Conservation (phyloP, 2,329 filamentous ascomycete species). For the Drechslerella coelobrocha region DNA sequence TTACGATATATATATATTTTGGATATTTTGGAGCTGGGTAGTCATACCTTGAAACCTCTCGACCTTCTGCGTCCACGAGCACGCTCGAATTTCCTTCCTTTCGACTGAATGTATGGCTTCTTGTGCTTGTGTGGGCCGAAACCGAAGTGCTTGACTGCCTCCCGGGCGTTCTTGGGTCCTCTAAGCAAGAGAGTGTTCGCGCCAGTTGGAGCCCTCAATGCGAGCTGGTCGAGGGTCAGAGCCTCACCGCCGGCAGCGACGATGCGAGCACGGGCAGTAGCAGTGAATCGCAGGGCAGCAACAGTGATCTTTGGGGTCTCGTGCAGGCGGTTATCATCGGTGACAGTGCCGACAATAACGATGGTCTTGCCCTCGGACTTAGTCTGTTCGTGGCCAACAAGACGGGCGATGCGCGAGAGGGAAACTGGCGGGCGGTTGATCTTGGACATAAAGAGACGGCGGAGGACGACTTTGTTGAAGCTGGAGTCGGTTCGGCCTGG, state of each 20-base stretch:
- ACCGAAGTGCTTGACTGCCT: slow-evolving; percentile 99
- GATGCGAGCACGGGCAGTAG: slow-evolving; percentile 93
- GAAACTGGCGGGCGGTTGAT: slow-evolving; percentile 97
- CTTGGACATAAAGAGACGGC: slow-evolving; percentile 96
- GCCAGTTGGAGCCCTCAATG: slow-evolving; percentile 91
- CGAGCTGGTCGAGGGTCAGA: slow-evolving; percentile 96
- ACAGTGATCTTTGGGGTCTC: slow-evolving; percentile 90
- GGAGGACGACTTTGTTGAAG: slow-evolving; percentile 99
- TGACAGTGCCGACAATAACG: slow-evolving; percentile 92
- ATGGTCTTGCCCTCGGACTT: slow-evolving; percentile 77
- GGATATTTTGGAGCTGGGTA: not conserved
- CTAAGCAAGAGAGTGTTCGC: slow-evolving; percentile 96
- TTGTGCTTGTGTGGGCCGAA: slow-evolving; percentile 98
- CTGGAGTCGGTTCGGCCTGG: slow-evolving; percentile 79
- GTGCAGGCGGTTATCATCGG: slow-evolving; percentile 94
- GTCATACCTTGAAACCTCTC: slow-evolving; percentile 99
- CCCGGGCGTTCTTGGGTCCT: slow-evolving; percentile 96
- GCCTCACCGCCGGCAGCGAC: slow-evolving; percentile 90
- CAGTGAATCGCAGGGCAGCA: slow-evolving; percentile 94
- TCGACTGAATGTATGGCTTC: slow-evolving; percentile 84
- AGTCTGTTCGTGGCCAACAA: slow-evolving; percentile 66
- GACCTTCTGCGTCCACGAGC: slow-evolving; percentile 98
- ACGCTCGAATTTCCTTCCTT: slow-evolving; percentile 99
- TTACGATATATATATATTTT: not conserved
- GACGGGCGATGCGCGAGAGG: slow-evolving; percentile 80